Evolutionary conservation across 768 basidiomycete genomes (phyloP), one percentile per base, ranked within the genome.

Genomic region (Chalciporus piperatus): DNA sequence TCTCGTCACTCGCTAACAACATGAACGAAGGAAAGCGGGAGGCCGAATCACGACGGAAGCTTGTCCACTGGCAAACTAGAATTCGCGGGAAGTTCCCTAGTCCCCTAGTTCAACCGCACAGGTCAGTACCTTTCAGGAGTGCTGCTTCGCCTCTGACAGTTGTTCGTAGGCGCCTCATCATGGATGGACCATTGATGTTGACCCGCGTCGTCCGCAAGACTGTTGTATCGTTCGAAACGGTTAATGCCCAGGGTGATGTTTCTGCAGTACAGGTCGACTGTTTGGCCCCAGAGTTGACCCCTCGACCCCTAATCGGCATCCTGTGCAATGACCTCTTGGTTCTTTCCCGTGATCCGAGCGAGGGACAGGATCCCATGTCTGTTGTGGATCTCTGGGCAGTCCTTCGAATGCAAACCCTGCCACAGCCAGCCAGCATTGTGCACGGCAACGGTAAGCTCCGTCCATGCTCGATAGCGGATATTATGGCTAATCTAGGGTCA

Each of bases 1-100:
- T 98, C 58, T 83, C 93, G 1, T 82, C 82, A 12, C 72, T 98
- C 45, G 94, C 97, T 3, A 91, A 83, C 45, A 89, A 90, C 62
- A 97, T 99, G 91, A 99, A 99, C 68, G 97, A 99, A 72, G 92
- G 93, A 56, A 98, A 98, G 69, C 84, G 97, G 2, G 95, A 98
- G 59, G 81, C 92, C 2, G 97, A 99, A 71, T 94, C 91, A 1
- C 79, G 97, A 19, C 80, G 86, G 41, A 90, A 92, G 64, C 82
- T 98, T 22, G 89, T 98, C 16, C 84, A 89, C 63, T 94, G 90
- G 91, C 92, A 94, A 71, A 63, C 84, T 32, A 79, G 92, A 59
- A 98, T 99, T 61, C 79, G 87, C 35, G 91, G 92, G 17, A 89
- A 83, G 65, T 98, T 97, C 69, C 94, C 93, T 8, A 95, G 92